Base-by-base conservation (phyloP, 2,329 filamentous ascomycete genomes). In the Uncinocarpus reesii region DNA sequence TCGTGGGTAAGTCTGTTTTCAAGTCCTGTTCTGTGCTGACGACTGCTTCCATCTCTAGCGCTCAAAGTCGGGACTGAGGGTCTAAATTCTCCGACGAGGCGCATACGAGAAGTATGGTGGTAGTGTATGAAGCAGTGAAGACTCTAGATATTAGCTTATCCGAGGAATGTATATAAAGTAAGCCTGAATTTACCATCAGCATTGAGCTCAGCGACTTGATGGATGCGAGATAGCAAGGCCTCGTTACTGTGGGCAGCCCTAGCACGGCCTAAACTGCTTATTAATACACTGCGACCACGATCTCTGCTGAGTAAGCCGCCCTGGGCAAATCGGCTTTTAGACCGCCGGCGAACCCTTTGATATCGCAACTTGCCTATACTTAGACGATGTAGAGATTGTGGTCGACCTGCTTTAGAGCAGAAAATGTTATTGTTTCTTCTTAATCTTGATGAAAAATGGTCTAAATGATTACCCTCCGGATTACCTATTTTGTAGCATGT, bases 191-290 rank as follows among this genome's bases (percentile, higher is more conserved):
- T n/a, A n/a, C n/a, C n/a, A n/a, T 4, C 10, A 3, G 11, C 4
- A 18, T 18, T 16, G 7, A 8, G 18, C 36, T 21, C 20, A 23
- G 18, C 13, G 16, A 7, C 11, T 13, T 13, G 18, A 23, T 18
- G 15, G 20, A 20, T 18, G 18, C n/a, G 35, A 34, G 11, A 20
- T 20, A 15, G 20, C n/a, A 29, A 37, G n/a, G n/a, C 45, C 36
- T 21, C 36, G 32, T 47, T 41, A 41, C 41, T 41, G 36, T 47
- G 36, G 16, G 36, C 20, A 16, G 24, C n/a, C 32, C 45, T 47
- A 47, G 23, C 34, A n/a, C 35, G 16, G 34, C 16, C 44, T 47
- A 47, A 15, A 5, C 1, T 7, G 45, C 35, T 47, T 15, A 47
- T 36, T 47, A 40, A 47, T 47, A 29, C 6, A 2, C 5, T 7